Evolutionary conservation across 2,329 filamentous ascomycete species (phyloP), one percentile per base, ranked within the genome.

Genomic region (Xylariales sp.): DNA sequence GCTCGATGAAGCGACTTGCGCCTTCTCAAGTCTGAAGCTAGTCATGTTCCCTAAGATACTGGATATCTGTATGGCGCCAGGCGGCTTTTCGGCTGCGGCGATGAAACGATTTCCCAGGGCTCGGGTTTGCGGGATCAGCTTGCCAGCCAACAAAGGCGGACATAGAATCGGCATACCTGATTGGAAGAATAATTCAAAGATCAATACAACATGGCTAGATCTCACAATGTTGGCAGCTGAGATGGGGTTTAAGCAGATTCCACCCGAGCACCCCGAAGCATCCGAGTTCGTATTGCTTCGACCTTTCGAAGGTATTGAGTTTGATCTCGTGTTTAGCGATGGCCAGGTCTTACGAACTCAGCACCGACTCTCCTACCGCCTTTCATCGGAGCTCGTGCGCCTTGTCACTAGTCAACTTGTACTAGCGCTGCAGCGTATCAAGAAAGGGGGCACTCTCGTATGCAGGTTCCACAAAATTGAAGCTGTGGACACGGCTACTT

Each of bases 61-160:
- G 1, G 75, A 80, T 47, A 61, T 77, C 46, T 77, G 76, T 53
- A 69, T 73, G 60, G 76, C 76, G 0, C 76, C 76, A 0, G 76
- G 75, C 4, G 76, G 70, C 1, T 80, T 76, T 47, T 54, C 71
- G 3, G 45, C 49, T 0, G 57, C 54, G 7, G 63, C 63, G 0
- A 46, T 76, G 19, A 25, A 52, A 4, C 44, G 49, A 9, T 70
- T 68, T 36, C 64, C 56, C 0, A 24, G 35, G 0, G 59, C 68
- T 3, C 40, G 20, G 0, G 54, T 55, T 14, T 51, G 62, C 2
- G 65, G 59, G 0, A 63, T 76, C 42, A 74, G 52, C 21, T 55
- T 78, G 2, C 67, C 71, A 0, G 8, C 40, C 0, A 29, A 49
- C 0, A 31, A 55, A 0, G 73, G 71, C 0, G 74, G 73, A 0